Evolutionary conservation across 2,329 filamentous ascomycete genomes (phyloP), one percentile per base, ranked within the genome.

Genomic region (Fusarium liriodendri): DNA sequence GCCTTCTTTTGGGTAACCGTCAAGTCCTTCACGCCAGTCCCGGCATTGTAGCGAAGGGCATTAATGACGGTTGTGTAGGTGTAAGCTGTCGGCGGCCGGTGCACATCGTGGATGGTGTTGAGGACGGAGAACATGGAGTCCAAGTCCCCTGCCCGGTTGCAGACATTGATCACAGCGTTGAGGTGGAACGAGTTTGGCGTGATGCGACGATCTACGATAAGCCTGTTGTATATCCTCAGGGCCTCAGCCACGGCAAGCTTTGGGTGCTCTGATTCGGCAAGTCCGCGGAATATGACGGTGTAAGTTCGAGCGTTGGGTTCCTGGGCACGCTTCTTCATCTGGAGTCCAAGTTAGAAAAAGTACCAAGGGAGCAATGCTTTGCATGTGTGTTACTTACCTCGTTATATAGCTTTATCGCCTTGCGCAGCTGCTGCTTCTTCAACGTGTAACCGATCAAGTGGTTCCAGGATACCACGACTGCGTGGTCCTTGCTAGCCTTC

Each of bases 251-350:
- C 87, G 58, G 91, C 91, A 33, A 89, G 81, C 50, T 88, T 85
- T 1, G 87, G 83, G 67, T 92, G 88, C 2, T 88, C 80, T 18
- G 92, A 90, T 47, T 87, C 83, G 45, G 92, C 89, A 64, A 95
- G 90, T 33, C 95, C 96, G 60, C 90, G 87, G 75, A 99, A 91
- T 67, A 98, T 89, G 67, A 94, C 91, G 20, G 94, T 97, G 80
- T 94, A 98, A 0, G 97, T 98, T 77, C 92, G 89, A 5, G 90
- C 89, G 80, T 95, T 96, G 1, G 97, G 96, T 29, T 89, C 86
- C 77, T 97, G 93, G 6, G 88, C 92, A 70, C 95, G 89, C 84
- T 98, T 98, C 85, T 98, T 99, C 96, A 99, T 98, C 93, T 94
- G 75, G 14, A 67, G 54, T 33, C 38, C 47, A 27, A 66, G 70